A percentile compares a stretch with the other conserved stretches of the same genome.
These are phyloP conservation scores for Rhodotorula mucilaginosa DNA, from an alignment of 1,284 basidiomycete genomes.

Conservation along the genomic window DNA sequence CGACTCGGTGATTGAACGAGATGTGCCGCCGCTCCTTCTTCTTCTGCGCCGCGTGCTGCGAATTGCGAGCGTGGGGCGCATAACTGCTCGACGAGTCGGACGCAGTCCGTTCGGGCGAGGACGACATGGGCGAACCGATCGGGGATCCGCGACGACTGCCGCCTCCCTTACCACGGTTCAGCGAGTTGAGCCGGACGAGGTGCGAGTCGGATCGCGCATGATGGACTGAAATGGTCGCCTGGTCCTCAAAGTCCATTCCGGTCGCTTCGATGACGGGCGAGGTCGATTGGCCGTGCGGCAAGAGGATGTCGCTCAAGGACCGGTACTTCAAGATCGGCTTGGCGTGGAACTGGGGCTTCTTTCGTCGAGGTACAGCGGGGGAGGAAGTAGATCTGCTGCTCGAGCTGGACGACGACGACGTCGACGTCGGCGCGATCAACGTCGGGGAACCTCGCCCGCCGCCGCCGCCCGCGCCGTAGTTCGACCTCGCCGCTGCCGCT, in stretches of 20 bases:
- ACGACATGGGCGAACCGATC: slow-evolving; percentile 28
- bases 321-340: slow-evolving; percentile 97
- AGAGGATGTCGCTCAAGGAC: slow-evolving; percentile 83
- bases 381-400: not conserved
- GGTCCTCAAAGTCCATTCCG: slow-evolving; percentile 37
- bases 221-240: slow-evolving; percentile 34
- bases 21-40: slow-evolving; percentile 68
- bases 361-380: not conserved
- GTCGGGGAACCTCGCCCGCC: not conserved
- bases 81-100: slow-evolving; percentile 32
- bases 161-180: slow-evolving; percentile 26
- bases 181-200: slow-evolving; percentile 39
- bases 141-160: slow-evolving; percentile 20
- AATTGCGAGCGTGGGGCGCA: slow-evolving; percentile 14
- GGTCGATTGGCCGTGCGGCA: slow-evolving; percentile 53
- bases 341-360: slow-evolving; percentile 27
- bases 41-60: slow-evolving; percentile 8
- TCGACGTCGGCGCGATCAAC: too few relatives aligned
- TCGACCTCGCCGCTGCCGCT: slow-evolving; percentile 28
- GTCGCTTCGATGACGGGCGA: slow-evolving; percentile 51
- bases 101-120: slow-evolving; percentile 32
- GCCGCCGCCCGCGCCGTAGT: slow-evolving; percentile 46
- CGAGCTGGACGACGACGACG: not conserved
- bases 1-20: slow-evolving; percentile 96
- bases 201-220: slow-evolving; percentile 39